These are phyloP conservation scores for Chlorella sp. DNA, from an alignment of 139 green algal genomes.

Conservation along the genomic window DNA sequence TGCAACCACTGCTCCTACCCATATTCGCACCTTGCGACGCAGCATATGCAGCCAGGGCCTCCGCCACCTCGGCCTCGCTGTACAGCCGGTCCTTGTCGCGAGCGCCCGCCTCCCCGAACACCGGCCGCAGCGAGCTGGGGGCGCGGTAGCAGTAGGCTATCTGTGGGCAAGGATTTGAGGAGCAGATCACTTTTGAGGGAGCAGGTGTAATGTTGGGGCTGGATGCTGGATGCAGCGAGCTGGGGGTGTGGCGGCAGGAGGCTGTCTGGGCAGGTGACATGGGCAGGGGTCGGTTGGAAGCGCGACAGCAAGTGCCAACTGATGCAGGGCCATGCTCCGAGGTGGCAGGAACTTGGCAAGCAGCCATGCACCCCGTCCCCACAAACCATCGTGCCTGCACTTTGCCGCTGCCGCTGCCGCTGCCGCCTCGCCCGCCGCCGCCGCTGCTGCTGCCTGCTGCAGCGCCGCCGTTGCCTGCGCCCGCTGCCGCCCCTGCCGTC, in stretches of 20 bases:
- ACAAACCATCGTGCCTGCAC: background rate
- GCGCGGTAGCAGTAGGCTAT: slow-evolving; percentile 30
- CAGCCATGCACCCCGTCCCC: too few species aligned
- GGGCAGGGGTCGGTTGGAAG: too few species aligned
- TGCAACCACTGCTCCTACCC: too few species aligned
- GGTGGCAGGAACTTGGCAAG: too few species aligned
- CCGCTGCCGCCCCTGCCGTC: background rate
- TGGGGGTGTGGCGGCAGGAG: too few species aligned
- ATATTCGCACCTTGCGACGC: slow-evolving; percentile 1
- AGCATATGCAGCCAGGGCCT: slow-evolving; percentile 22
- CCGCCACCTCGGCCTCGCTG: slow-evolving; percentile 11
- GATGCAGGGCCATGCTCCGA: too few species aligned
- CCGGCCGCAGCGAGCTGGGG: slow-evolving; percentile 31
- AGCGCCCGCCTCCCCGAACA: slow-evolving; percentile 30
- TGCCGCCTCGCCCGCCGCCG: background rate
- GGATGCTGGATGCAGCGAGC: too few species aligned
- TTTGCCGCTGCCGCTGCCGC: slow-evolving; percentile 2
- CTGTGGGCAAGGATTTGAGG: too few species aligned
- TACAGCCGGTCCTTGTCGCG: slow-evolving; percentile 44
- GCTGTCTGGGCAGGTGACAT: too few species aligned
- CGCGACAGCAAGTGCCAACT: too few species aligned
- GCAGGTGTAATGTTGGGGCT: too few species aligned
- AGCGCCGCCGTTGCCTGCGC: slow-evolving; percentile 1
- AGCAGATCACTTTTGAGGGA: too few species aligned
- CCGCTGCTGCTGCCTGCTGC: background rate